A percentile compares a stretch with the other conserved stretches of the same genome.
Conservation (phyloP, 768 basidiomycete genomes). For the Paxillus rubicundulus region DNA sequence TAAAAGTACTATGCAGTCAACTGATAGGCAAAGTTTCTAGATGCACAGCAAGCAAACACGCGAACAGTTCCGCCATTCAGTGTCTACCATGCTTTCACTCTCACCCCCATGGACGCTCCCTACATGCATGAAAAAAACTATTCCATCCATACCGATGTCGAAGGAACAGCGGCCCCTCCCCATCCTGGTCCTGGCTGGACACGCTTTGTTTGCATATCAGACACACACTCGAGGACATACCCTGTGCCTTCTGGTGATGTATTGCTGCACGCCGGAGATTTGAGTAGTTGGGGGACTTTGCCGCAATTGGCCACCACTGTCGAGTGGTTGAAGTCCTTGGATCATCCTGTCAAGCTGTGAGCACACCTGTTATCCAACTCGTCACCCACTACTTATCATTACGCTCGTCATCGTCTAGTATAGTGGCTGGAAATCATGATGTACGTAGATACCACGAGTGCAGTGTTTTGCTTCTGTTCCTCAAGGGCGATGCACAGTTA, state of each 20-base stretch:
- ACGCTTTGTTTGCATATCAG: slow-evolving; percentile 36
- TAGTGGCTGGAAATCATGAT: slow-evolving; percentile 76
- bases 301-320: slow-evolving; percentile 48
- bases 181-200: slow-evolving; percentile 35
- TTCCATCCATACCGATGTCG: slow-evolving; percentile 16
- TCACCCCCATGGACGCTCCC: neutral
- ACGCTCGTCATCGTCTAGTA: slow-evolving; percentile 32
- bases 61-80: too few relatives aligned
- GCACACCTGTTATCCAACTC: slow-evolving; percentile 6
- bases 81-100: neutral
- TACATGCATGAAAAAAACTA: slow-evolving; percentile 10
- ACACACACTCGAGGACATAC: slow-evolving; percentile 37
- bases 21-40: too few relatives aligned
- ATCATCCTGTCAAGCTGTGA: slow-evolving; percentile 62
- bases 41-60: too few relatives aligned
- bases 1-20: too few relatives aligned
- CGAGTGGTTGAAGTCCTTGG: slow-evolving; percentile 55
- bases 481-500: slow-evolving; percentile 12
- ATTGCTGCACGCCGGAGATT: slow-evolving; percentile 62
- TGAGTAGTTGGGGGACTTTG: slow-evolving; percentile 50
- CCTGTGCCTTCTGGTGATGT: slow-evolving; percentile 61
- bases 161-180: slow-evolving; percentile 20
- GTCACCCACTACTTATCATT: neutral
- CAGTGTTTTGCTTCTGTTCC: neutral
- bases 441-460: slow-evolving; percentile 23